Evolutionary conservation across 768 basidiomycete species (phyloP).

Genomic region (Porphyrellus cyaneotinctus): DNA sequence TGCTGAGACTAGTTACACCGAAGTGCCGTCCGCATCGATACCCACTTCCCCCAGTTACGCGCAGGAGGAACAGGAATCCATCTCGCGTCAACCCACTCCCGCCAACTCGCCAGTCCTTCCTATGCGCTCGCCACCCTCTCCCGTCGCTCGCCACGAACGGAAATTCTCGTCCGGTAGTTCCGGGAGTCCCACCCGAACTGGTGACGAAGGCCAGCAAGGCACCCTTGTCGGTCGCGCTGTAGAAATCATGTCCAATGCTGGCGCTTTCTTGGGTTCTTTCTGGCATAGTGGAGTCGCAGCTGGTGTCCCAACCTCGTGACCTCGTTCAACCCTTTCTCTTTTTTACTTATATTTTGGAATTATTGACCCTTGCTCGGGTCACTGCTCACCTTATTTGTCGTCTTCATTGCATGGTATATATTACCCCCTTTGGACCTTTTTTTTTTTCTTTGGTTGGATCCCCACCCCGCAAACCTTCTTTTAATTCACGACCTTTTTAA

Average conservation of each 20-base stretch:
- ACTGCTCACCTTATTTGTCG: neutral
- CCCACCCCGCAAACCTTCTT: conserved; percentile 2
- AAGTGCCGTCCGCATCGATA: conserved; percentile 18
- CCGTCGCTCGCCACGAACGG: conserved; percentile 13
- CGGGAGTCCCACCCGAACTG: conserved; percentile 25
- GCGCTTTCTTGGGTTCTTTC: conserved; percentile 66
- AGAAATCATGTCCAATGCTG: conserved; percentile 76
- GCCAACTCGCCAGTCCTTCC: conserved; percentile 54
- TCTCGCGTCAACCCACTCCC: conserved; percentile 51
- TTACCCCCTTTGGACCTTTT: conserved; percentile 24
- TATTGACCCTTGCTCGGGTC: conserved; percentile 25
- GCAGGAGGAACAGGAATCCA: conserved; percentile 35
- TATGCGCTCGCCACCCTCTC: conserved; percentile 24
- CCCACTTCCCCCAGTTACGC: conserved; percentile 20
- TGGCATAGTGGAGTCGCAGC: conserved; percentile 38
- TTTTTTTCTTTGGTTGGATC: conserved; percentile 11
- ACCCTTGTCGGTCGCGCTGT: conserved; percentile 61
- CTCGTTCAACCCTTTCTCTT: neutral
- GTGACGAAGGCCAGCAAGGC: conserved; percentile 32
- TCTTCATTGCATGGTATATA: conserved; percentile 21
- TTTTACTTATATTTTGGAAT: conserved; percentile 33
- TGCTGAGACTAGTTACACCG: conserved; percentile 23
- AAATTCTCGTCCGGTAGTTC: conserved; percentile 17
- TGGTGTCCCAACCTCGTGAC: conserved; percentile 21
- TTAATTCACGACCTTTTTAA: conserved; percentile 13